phyloP scores from a whole-genome alignment of 2,329 filamentous ascomycete species.

The Aspergillus flavus region DNA sequence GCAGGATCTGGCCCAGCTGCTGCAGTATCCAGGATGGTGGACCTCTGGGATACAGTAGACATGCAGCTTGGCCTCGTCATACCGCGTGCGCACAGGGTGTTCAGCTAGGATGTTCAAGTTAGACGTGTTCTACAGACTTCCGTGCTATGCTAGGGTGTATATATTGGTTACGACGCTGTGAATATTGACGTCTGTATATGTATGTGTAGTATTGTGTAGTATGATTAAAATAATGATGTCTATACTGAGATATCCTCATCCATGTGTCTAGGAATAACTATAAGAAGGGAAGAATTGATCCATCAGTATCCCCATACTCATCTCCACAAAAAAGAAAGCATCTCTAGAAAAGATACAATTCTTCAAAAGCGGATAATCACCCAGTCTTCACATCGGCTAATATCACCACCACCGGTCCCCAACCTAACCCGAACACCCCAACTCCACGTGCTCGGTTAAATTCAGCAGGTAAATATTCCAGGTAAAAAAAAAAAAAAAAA shows the following conservation, averaged over 20 bases:
- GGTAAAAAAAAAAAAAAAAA: background rate
- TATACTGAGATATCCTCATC: background rate
- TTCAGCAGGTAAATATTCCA: background rate
- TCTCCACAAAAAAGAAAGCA: no score
- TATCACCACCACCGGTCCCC: background rate
- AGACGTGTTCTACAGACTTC: background rate
- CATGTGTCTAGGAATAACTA: background rate
- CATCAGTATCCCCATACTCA: no score
- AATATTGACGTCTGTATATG: background rate
- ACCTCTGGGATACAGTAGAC: background rate
- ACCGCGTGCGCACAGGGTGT: background rate
- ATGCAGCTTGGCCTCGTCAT: background rate
- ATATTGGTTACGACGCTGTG: background rate
- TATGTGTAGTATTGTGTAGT: constrained; percentile 5
- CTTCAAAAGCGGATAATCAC: background rate
- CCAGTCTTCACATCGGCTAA: background rate
- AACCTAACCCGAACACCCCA: background rate
- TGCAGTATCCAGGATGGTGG: background rate
- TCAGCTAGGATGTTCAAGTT: background rate
- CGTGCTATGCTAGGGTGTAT: background rate
- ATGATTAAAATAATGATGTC: background rate
- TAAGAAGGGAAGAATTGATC: no score
- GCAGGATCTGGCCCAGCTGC: background rate
- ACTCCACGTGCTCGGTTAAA: background rate
- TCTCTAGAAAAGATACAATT: no score